phyloP scores from a whole-genome alignment of 2,329 filamentous ascomycete genomes.

The Atkinsonella hypoxylon region DNA sequence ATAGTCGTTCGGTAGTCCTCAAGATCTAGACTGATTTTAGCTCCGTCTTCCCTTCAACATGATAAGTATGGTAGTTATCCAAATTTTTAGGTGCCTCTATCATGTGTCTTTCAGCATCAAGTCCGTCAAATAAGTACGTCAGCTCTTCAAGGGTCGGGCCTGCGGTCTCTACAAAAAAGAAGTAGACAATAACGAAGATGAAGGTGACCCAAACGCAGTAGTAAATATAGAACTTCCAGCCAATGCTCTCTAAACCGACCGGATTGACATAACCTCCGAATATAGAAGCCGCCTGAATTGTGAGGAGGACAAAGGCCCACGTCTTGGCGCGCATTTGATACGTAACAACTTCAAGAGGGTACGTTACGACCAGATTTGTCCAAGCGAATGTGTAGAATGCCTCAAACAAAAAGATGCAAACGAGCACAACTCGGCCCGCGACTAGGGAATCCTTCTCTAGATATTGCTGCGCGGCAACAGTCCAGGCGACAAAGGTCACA shows the following conservation, averaged over 20 bases:
- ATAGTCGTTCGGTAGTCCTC: too few species aligned
- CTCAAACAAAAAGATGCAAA: constrained; percentile 31
- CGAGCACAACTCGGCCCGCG: constrained; percentile 23
- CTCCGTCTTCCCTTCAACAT: constrained; percentile 3
- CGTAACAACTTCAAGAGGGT: constrained; percentile 29
- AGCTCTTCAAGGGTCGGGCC: constrained; percentile 25
- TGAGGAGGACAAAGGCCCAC: constrained; percentile 27
- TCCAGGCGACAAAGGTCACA: constrained; percentile 28
- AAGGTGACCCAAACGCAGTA: constrained; percentile 28
- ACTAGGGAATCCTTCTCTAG: constrained; percentile 19
- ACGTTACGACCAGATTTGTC: constrained; percentile 31
- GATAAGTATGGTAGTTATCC: constrained; percentile 4
- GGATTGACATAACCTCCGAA: constrained; percentile 29
- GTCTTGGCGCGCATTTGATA: constrained; percentile 31
- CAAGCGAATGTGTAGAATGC: constrained; percentile 30
- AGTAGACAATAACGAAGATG: constrained; percentile 25
- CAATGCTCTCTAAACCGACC: constrained; percentile 23
- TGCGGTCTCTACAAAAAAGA: constrained; percentile 27
- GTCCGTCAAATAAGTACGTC: constrained; percentile 19
- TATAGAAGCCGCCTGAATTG: constrained; percentile 25
- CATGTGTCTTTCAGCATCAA: constrained; percentile 15
- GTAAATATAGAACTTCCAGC: constrained; percentile 30
- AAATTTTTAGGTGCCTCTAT: constrained; percentile 11
- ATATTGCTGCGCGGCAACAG: constrained; percentile 25
- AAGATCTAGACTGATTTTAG: constrained; percentile 2